Evolutionary conservation across 2,329 filamentous ascomycete species (phyloP), one percentile per base, ranked within the genome.

Genomic region (Tolypocladium cylindrosporum): DNA sequence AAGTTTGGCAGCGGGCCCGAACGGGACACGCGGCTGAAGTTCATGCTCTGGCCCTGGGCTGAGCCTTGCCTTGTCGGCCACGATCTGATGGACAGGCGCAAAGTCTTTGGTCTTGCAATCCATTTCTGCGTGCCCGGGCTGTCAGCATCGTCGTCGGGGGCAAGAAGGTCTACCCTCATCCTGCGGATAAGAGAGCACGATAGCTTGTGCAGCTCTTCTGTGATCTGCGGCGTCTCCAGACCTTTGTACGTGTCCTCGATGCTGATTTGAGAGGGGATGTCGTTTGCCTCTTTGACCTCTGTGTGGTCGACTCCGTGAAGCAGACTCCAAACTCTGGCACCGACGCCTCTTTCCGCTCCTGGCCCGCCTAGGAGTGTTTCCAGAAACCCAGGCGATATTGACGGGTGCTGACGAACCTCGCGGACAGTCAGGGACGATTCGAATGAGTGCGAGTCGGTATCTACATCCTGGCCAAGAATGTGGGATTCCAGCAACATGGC

Each of bases 171-270:
- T 1, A 81, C 74, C 50, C 87, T 84, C 88, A 97, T 92, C 39
- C 92, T 82, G 39, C 83, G 82, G 14, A 97, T 71, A 11, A 97
- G 76, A 62, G 88, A 91, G 14, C 75, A 77, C 0, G 88, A 79
- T 2, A 97, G 75, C 60, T 82, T 79, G n/a, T 76, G 72, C 45
- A 97, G 76, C 71, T 95, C 87, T 61, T 82, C 83, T 48, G 77
- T 74, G 37, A 95, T 84, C 59, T 86, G 80, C 1, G 82, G 71
- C 55, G 87, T 85, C 63, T 88, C 82, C 1, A 96, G 76, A 19
- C 85, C 84, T 31, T 83, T 80, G 69, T 96, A 97, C 19, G 91
- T 94, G 72, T 97, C 92, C 69, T 97, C 93, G 62, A 97, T 94
- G 70, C 90, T 94, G 68, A 97, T 95, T 71, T 97, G 92, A 1